Percentiles rank a stretch among this genome's conserved stretches.
These are phyloP conservation scores for Globisporangium cylindrosporum DNA, from an alignment of 352 stramenopile species.

Conservation along the genomic window DNA sequence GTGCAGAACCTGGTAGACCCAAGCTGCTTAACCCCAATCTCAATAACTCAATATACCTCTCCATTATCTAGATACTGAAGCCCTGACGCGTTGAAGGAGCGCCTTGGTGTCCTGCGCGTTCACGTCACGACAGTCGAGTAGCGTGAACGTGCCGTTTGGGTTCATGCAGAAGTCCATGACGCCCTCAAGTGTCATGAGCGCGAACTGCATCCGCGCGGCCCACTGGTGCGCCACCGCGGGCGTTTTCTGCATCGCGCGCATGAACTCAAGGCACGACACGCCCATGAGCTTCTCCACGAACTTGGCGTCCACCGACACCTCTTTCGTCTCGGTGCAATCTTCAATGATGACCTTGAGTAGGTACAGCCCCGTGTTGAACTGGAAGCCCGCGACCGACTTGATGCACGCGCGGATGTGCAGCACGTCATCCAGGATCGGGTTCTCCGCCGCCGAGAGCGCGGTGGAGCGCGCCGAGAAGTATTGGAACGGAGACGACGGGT, in stretches of 20 bases:
- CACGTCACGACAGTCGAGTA: constrained; percentile 53
- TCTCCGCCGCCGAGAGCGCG: constrained; percentile 17
- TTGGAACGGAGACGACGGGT: constrained; percentile 39
- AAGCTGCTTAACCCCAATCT: background rate
- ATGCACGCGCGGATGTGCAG: constrained; percentile 68
- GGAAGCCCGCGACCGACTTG: constrained; percentile 82
- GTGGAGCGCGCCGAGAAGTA: constrained; percentile 41
- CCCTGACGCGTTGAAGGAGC: constrained; percentile 46
- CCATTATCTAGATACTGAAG: constrained; percentile 6
- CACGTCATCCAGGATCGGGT: constrained; percentile 22
- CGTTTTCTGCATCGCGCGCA: constrained; percentile 65
- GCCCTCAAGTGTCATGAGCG: constrained; percentile 78
- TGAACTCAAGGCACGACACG: constrained; percentile 63
- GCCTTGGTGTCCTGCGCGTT: constrained; percentile 29
- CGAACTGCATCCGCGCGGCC: constrained; percentile 76
- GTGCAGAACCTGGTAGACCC: background rate
- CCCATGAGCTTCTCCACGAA: constrained; percentile 77
- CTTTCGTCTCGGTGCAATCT: constrained; percentile 61
- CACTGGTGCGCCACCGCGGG: constrained; percentile 52
- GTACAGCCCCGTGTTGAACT: constrained; percentile 72
- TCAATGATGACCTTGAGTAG: constrained; percentile 72
- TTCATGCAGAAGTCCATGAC: constrained; percentile 55
- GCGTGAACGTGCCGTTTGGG: constrained; percentile 34
- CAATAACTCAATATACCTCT: constrained; percentile 7
- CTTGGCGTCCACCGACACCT: constrained; percentile 45